Evolutionary conservation across 2,329 filamentous ascomycete genomes (phyloP), one percentile per base, ranked within the genome.

Genomic region (Rhinocladiella mackenziei): DNA sequence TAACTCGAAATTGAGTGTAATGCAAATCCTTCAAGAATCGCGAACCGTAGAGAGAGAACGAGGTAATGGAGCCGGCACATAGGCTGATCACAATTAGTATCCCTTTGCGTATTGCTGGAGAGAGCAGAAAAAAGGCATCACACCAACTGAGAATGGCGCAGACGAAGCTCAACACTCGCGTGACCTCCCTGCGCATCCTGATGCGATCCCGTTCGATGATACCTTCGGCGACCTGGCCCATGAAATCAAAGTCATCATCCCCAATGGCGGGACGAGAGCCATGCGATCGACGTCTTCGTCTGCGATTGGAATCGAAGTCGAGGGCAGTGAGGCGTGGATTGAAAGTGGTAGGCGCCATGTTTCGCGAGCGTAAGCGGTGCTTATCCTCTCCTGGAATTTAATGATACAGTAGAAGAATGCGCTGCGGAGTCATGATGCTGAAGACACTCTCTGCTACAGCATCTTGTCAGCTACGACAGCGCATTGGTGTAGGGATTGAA

Each of bases 41-140:
- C 56, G 87, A 89, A 6, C 86, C 92, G 64, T 97, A 98, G 22
- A 98, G 80, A 25, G 89, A 95, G 71, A 92, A 98, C 36, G 89
- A 86, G 37, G 88, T 89, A 60, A 97, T 87, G 59, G 87, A 94
- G 50, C 91, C 92, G 20, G 89, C 91, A 63, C 86, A 92, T 22
- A 96, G 76, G 56, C 71, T 74, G 56, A 35, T 13, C 10, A 20
- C 14, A 31, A 8, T 17, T 13, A n/a, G n/a, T n/a, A n/a, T n/a
- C n/a, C n/a, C n/a, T n/a, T n/a, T n/a, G n/a, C n/a, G n/a, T n/a
- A n/a, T n/a, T n/a, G n/a, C n/a, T n/a, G n/a, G n/a, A n/a, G n/a
- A n/a, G n/a, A n/a, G n/a, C n/a, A n/a, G n/a, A n/a, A n/a, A n/a
- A n/a, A n/a, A 22, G n/a, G 18, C 23, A 29, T 26, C 37, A 48